Base-by-base conservation (phyloP, 2,329 filamentous ascomycete genomes). In the Colletotrichum cuscutae region DNA sequence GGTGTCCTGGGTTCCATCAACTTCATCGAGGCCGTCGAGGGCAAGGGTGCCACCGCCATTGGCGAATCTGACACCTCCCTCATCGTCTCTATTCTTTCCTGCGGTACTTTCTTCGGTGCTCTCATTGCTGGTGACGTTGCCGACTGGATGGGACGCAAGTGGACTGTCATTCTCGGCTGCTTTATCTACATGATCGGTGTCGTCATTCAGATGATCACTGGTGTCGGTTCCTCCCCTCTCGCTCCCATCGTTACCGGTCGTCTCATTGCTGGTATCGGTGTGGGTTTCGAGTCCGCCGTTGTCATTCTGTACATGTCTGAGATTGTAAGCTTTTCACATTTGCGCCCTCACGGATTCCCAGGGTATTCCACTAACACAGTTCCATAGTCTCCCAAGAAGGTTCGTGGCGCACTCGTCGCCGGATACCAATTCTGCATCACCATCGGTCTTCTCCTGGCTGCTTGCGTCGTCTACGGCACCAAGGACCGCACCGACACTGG, bases 251-350 rank as follows among this genome's bases (percentile, higher is more conserved):
- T 94, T 26, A 88, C 89, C 71, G 94, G 94, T 81, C 93, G 93
- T 87, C 84, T 95, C 71, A 84, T 96, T 77, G 91, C 93, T 60
- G 94, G 94, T 81, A 81, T 95, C 69, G 94, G 94, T 87, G 93
- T 95, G 78, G 94, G 93, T 79, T 95, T 95, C 80, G 92, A 94
- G 77, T 94, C 92, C 9, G 92, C 93, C 78, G 91, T 95, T 78
- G 91, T 95, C 82, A 94, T 95, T 79, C 87, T 95, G 74, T 95
- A 97, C 89, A 96, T 97, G 94, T 94, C 92, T 61, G 94, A 95
- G 84, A 94, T 95, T 80, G 87, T 86, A 82, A 85, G 81, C 83
- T 32, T 53, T 12, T 12, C 32, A 35, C 32, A n/a, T 1, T 13
- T 9, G 4, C 15, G 22, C 22, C 52, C 35, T 1, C 2, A 1